Evolutionary conservation across 2,329 filamentous ascomycete species (phyloP), one percentile per base, ranked within the genome.

Genomic region (Calycina herbarum): DNA sequence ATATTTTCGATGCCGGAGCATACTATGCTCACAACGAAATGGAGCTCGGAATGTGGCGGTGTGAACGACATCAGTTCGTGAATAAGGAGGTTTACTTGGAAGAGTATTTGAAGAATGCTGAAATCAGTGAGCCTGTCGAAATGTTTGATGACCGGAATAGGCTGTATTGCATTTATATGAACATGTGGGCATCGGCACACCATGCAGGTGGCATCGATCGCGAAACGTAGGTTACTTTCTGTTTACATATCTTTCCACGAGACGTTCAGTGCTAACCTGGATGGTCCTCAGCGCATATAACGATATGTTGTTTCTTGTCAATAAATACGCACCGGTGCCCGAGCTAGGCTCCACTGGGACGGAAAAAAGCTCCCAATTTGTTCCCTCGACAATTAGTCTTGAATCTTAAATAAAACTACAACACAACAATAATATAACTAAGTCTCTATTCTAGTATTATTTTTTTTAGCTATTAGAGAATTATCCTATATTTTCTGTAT

Each of bases 231-330:
- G 66, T 61, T 57, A 17, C 54, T 38, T 35, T 7, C 20, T 27
- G 42, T 10, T 20, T 8, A 48, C 17, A 7, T 17, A 33, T 29
- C 2, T 31, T 57, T 45, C 8, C 17, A 29, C 40, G 42, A 24
- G 2, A 45, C 6, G 29, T 5, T 5, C 20, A 51, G 40, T 54
- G 20, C 51, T 64, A 51, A 64, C 29, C 31, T 15, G 4, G 10
- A 54, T 24, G 10, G 24, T 29, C 8, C 31, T 6, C 45, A 77
- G 75, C 64, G 76, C 74, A 13, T 77, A 78, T 65, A 77, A 78
- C 58, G 73, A 79, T 62, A 78, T 79, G 72, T 70, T 75, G 3
- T 78, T 73, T 67, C 73, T 79, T 6, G 74, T 73, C 45, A 75
- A 79, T 63, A 79, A 76, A 65, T 79, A 78, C 59, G 75, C 71